A percentile compares a stretch with the other conserved stretches of the same genome.
These are phyloP conservation scores for Starmerella potacharoeniae DNA, from an alignment of 805 yeast species.

Conservation along the genomic window DNA sequence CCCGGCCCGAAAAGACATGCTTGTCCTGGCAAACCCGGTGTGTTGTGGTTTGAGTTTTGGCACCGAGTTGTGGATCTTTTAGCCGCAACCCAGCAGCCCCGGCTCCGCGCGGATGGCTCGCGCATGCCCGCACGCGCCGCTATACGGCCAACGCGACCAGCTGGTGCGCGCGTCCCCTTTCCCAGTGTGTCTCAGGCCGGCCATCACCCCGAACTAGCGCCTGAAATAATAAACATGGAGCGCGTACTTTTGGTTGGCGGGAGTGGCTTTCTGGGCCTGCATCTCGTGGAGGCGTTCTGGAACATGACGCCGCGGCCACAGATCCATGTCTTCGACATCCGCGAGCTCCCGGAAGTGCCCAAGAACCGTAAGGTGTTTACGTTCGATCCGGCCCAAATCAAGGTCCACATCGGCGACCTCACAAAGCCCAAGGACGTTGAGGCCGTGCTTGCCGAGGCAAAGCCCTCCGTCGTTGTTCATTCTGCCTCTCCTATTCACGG, in stretches of 20 bases:
- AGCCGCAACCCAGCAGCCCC: not conserved
- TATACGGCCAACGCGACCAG: too few species aligned
- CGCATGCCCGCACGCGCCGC: not conserved
- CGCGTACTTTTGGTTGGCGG: constrained; percentile 89
- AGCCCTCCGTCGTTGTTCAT: constrained; percentile 75
- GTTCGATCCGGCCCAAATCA: constrained; percentile 48
- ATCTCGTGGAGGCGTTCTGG: constrained; percentile 75
- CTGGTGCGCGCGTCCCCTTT: not conserved
- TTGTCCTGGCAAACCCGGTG: not conserved
- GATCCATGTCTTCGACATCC: constrained; percentile 80
- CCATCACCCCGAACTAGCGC: too few species aligned
- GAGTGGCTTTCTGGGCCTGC: constrained; percentile 87
- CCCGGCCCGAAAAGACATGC: not conserved
- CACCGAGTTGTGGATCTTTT: not conserved
- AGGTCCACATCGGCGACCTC: constrained; percentile 69
- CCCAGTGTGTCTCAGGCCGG: not conserved
- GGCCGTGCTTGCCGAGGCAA: constrained; percentile 45
- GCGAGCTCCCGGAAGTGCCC: constrained; percentile 73
- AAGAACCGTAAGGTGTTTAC: constrained; percentile 45
- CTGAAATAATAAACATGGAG: constrained; percentile 20
- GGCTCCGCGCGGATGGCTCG: not conserved
- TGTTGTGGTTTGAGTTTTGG: not conserved
- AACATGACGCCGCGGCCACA: constrained; percentile 51
- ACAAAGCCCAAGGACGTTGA: constrained; percentile 61
- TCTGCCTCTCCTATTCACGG: constrained; percentile 97